These are phyloP conservation scores for Grosmannia penicillata DNA, from an alignment of 2,329 filamentous ascomycete genomes.

Conservation along the genomic window DNA sequence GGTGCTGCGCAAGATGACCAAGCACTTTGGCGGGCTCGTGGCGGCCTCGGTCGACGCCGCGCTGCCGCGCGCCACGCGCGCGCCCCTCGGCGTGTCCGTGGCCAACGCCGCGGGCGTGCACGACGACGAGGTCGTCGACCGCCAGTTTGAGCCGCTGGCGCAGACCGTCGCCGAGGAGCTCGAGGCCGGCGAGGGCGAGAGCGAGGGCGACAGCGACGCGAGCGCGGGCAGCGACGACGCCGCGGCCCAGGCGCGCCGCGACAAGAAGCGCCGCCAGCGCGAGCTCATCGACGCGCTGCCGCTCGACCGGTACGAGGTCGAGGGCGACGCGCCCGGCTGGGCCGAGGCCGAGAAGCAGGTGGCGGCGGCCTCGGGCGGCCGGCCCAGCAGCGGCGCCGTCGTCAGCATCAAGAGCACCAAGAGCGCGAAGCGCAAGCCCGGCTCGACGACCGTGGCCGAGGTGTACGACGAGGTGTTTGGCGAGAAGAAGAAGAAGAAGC, in stretches of 20 bases:
- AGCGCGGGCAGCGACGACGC: constrained; percentile 59
- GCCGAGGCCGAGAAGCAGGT: constrained; percentile 65
- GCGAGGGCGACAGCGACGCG: constrained; percentile 64
- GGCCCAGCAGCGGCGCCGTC: constrained; percentile 38
- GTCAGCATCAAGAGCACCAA: constrained; percentile 76
- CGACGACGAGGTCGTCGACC: constrained; percentile 52
- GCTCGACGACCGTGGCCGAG: constrained; percentile 35
- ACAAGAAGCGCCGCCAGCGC: constrained; percentile 53
- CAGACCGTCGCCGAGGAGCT: constrained; percentile 67
- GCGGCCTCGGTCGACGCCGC: constrained; percentile 56
- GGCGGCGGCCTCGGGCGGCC: constrained; percentile 22
- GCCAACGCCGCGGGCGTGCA: constrained; percentile 49
- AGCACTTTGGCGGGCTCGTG: constrained; percentile 61
- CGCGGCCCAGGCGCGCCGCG: constrained; percentile 59
- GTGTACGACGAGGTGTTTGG: constrained; percentile 45
- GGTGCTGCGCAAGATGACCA: constrained; percentile 74
- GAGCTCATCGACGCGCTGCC: constrained; percentile 84
- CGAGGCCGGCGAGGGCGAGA: constrained; percentile 37
- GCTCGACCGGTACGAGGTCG: constrained; percentile 67
- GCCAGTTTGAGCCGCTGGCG: constrained; percentile 56
- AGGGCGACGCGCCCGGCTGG: constrained; percentile 47
- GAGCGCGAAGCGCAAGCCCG: constrained; percentile 55
- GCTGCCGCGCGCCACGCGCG: constrained; percentile 35
- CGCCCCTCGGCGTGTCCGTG: constrained; percentile 41
- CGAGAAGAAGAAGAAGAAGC: constrained; percentile 35